phyloP scores from a whole-genome alignment of 805 yeast species.

The Scheffersomyces lignosus region DNA sequence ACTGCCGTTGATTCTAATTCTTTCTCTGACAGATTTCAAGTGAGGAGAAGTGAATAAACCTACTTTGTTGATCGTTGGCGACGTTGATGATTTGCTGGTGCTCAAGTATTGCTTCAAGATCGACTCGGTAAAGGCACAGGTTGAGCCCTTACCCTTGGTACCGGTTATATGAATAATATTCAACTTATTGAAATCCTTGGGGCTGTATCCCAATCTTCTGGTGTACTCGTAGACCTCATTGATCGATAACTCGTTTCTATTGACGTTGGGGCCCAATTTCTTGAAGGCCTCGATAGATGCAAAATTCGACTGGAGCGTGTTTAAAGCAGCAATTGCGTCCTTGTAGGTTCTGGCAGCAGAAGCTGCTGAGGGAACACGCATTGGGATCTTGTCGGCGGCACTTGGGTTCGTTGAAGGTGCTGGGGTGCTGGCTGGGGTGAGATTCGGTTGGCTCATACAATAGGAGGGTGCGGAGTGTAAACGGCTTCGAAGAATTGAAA shows the following conservation, averaged over 20 bases:
- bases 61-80: conserved; percentile 43
- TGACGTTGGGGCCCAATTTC: conserved; percentile 59
- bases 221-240: conserved; percentile 68
- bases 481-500: too few species aligned
- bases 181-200: conserved; percentile 66
- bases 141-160: conserved; percentile 97
- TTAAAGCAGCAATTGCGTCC: conserved; percentile 85
- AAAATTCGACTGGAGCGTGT: conserved; percentile 86
- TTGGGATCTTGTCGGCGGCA: conserved; percentile 11
- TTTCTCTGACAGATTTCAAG: conserved; percentile 85
- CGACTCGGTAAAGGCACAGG: conserved; percentile 90
- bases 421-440: too few species aligned
- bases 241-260: conserved; percentile 63
- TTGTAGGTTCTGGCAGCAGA: conserved; percentile 28
- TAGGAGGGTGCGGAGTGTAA: too few species aligned
- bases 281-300: conserved; percentile 84
- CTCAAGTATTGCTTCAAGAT: conserved; percentile 65
- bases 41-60: conserved; percentile 98
- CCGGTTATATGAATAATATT: conserved; percentile 94
- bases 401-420: too few species aligned
- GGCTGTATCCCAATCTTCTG: conserved; percentile 41
- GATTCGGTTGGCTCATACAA: too few species aligned
- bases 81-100: conserved; percentile 6
- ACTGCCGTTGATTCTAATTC: conserved; percentile 82
- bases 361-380: conserved; percentile 11